Evolutionary conservation across 192 early-diverging fungal species (phyloP).

Genomic region (Coemansia sp.): DNA sequence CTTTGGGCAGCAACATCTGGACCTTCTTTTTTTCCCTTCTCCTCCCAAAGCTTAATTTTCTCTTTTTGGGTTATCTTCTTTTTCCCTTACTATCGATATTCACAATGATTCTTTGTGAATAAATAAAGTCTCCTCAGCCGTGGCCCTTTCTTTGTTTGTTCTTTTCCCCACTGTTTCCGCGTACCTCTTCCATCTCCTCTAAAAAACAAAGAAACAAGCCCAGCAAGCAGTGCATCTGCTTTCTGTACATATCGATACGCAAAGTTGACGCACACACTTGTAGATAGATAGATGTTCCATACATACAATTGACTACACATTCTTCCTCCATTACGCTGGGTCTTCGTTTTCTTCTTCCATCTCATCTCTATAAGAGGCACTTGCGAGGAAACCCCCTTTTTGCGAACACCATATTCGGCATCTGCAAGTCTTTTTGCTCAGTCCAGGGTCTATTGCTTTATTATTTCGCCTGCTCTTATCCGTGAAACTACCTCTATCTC

Average conservation of each 20-base stretch:
- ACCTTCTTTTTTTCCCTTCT: slow-evolving; percentile 1
- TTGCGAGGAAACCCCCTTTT: too few relatives aligned
- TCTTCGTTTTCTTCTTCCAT: too few relatives aligned
- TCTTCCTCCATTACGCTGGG: too few relatives aligned
- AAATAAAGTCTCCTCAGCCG: background rate
- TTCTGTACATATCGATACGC: background rate
- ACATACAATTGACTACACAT: background rate
- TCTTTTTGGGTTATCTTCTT: background rate
- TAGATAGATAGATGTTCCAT: background rate
- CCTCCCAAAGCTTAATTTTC: background rate
- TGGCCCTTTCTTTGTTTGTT: background rate
- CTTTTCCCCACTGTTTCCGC: background rate
- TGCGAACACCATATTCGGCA: too few relatives aligned
- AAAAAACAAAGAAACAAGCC: background rate
- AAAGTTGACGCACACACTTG: background rate
- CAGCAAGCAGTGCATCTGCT: background rate
- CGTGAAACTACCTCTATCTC: too few relatives aligned
- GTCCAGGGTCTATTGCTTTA: too few relatives aligned
- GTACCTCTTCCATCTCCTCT: background rate
- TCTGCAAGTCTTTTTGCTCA: too few relatives aligned
- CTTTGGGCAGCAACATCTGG: background rate
- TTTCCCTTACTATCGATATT: too few relatives aligned
- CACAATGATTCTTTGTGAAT: background rate
- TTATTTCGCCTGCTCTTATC: too few relatives aligned
- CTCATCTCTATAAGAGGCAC: too few relatives aligned